Evolutionary conservation across 176 grass and related monocot genomes (phyloP).

Genomic region (Saccharum officinarum): DNA sequence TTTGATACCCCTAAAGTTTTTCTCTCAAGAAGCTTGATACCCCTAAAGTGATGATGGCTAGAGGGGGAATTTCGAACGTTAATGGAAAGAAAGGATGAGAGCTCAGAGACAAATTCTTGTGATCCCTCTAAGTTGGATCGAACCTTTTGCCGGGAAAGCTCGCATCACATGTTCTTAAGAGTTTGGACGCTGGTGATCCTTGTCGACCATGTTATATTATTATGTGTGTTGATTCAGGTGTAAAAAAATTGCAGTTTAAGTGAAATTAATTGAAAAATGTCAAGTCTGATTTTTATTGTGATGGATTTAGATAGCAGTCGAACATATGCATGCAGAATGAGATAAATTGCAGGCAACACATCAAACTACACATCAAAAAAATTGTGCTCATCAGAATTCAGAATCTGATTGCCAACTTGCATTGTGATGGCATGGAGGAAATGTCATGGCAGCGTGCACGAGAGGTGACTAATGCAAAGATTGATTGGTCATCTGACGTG

Average conservation of each 20-base stretch:
- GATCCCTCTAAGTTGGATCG: conserved; percentile 37
- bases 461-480: conserved; percentile 16
- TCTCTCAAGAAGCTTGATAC: conserved; percentile 29
- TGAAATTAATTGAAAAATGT: neutral
- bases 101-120: conserved; percentile 44
- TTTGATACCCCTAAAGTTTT: conserved; percentile 39
- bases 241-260: neutral
- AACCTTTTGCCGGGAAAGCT: conserved; percentile 12
- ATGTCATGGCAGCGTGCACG: conserved; percentile 23
- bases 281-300: neutral
- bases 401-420: conserved; percentile 34
- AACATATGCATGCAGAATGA: conserved; percentile 4
- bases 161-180: conserved; percentile 6
- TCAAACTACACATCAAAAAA: neutral
- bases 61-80: conserved; percentile 39
- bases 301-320: neutral
- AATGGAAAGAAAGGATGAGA: conserved; percentile 60
- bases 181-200: conserved; percentile 12
- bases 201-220: conserved; percentile 4
- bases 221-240: neutral
- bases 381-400: neutral
- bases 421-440: conserved; percentile 21
- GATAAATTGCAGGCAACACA: conserved; percentile 33
- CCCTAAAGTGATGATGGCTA: conserved; percentile 32
- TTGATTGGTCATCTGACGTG: conserved; percentile 31